Evolutionary conservation across 331 rosid genomes (phyloP).

Genomic region (Quercus tomentella): DNA sequence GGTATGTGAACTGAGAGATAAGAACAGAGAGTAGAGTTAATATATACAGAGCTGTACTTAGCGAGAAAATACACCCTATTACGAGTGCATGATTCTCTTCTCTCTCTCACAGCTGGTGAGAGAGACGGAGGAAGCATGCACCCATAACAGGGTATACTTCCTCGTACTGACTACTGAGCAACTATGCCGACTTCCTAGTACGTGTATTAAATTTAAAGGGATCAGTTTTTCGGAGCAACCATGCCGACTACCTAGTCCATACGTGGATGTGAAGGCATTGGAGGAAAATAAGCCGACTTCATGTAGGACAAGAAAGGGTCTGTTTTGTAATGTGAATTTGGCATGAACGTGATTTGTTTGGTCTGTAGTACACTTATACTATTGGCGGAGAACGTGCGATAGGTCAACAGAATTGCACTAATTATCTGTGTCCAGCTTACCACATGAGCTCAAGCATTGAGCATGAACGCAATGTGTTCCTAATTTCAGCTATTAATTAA

Average conservation of each 20-base stretch:
- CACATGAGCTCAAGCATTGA: not conserved
- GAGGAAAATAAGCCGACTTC: not conserved
- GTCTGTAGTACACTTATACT: not conserved
- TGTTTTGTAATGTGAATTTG: not conserved
- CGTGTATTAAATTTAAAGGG: no score
- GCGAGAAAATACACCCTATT: no score
- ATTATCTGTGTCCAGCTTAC: not conserved
- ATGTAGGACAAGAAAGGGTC: not conserved
- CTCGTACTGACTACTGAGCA: no score
- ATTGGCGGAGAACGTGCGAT: not conserved
- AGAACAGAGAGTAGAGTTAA: not conserved
- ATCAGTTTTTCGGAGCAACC: no score
- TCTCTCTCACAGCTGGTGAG: no score
- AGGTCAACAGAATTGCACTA: not conserved
- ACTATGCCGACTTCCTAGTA: no score
- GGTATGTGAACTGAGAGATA: not conserved
- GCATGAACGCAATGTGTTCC: not conserved
- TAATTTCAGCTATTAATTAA: not conserved
- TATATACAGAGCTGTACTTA: not conserved
- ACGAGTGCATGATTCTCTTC: no score
- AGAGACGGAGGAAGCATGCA: no score
- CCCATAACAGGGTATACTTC: no score
- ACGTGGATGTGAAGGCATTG: not conserved
- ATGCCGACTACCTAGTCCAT: no score
- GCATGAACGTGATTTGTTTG: not conserved